Evolutionary conservation across 2,329 filamentous ascomycete species (phyloP).

Genomic region (Torrubiellomyces zombiae): DNA sequence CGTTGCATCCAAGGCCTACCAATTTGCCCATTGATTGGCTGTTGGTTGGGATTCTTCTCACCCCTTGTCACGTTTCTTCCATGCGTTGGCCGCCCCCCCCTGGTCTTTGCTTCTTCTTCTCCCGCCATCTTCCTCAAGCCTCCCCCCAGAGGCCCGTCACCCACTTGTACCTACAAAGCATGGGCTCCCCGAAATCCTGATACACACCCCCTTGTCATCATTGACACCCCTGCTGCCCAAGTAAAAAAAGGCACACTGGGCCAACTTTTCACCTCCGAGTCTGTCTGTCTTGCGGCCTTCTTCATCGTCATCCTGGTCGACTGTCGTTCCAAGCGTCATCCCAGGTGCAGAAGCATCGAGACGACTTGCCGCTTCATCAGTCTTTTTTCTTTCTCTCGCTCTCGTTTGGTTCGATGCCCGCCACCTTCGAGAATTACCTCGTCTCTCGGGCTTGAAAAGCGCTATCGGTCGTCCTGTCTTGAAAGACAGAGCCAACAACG

Average conservation of each 20-base stretch:
- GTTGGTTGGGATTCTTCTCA: constrained; percentile 30
- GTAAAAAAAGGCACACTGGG: constrained; percentile 5
- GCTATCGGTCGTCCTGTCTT: too few species aligned
- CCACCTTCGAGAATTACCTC: too few species aligned
- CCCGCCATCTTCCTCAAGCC: constrained; percentile 8
- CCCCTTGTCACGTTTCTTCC: constrained; percentile 33
- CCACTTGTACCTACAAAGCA: too few species aligned
- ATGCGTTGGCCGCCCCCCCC: constrained; percentile 30
- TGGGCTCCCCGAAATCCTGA: constrained; percentile 1
- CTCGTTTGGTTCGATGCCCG: too few species aligned
- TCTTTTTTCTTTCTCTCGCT: too few species aligned
- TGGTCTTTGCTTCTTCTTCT: constrained; percentile 10
- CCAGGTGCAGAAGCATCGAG: neutral
- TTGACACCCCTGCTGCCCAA: constrained; percentile 4
- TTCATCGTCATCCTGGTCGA: constrained; percentile 1
- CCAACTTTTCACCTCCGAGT: neutral
- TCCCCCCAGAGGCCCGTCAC: too few species aligned
- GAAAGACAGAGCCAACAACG: too few species aligned
- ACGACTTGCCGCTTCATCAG: too few species aligned
- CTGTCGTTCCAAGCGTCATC: constrained; percentile 10
- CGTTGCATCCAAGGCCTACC: constrained; percentile 17
- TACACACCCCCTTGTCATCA: constrained; percentile 1
- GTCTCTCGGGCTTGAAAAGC: too few species aligned
- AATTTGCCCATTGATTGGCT: constrained; percentile 28
- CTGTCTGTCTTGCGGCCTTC: neutral